Evolutionary conservation across 164 flowering plant species (phyloP).

Genomic region (Taxillus chinensis): DNA sequence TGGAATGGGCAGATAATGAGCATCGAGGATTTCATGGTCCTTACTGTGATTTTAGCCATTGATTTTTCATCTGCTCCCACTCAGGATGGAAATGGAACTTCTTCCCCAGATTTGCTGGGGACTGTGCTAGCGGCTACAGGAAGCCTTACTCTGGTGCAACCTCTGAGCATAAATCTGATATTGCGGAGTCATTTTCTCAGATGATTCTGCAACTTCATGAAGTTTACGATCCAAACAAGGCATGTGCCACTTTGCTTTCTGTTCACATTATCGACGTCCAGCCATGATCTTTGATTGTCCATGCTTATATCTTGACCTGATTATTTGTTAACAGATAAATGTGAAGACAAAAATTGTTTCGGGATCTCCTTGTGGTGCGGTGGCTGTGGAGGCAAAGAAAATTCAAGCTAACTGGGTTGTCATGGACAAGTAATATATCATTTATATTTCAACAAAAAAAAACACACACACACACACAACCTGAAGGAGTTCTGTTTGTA

Average conservation of each 20-base stretch:
- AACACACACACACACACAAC: background rate
- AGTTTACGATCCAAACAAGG: slow-evolving; percentile 93
- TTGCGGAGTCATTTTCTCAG: slow-evolving; percentile 88
- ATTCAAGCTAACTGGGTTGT: slow-evolving; percentile 86
- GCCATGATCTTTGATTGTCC: background rate
- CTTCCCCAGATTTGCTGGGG: slow-evolving; percentile 91
- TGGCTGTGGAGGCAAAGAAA: slow-evolving; percentile 80
- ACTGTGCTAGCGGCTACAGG: slow-evolving; percentile 79
- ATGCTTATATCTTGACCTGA: background rate
- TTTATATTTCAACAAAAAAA: background rate
- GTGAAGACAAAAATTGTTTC: slow-evolving; percentile 75
- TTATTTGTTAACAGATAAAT: slow-evolving; percentile 46
- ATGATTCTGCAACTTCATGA: slow-evolving; percentile 96
- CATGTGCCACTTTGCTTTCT: slow-evolving; percentile 4
- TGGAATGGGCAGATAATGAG: background rate
- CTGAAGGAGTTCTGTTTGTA: too few species aligned
- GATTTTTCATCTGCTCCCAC: slow-evolving; percentile 1
- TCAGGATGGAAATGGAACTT: slow-evolving; percentile 80
- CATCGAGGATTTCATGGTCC: background rate
- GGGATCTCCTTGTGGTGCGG: slow-evolving; percentile 83
- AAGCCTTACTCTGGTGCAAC: slow-evolving; percentile 44
- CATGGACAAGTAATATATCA: slow-evolving; percentile 66
- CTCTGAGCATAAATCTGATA: slow-evolving; percentile 67
- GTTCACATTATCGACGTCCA: background rate
- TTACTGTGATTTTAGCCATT: background rate